Evolutionary conservation across 441 rosid genomes (phyloP).

Genomic region (Pelargonium myrrhifolium): DNA sequence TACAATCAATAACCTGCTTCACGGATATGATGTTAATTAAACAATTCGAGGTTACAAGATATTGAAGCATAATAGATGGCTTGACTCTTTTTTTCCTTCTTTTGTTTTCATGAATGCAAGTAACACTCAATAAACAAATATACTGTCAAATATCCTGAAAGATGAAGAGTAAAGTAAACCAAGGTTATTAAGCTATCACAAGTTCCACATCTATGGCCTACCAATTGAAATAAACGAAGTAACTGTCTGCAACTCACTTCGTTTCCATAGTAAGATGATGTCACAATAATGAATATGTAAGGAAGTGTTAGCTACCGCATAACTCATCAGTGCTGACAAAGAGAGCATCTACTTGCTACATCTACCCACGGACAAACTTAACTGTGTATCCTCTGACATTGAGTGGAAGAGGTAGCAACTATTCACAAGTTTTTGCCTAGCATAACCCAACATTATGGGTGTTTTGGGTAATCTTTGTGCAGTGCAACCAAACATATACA

Average conservation of each 20-base stretch:
- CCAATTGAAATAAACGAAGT: background rate
- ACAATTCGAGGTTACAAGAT: background rate
- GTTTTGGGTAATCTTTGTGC: no score
- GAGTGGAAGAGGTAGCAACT: no score
- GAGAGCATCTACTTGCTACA: background rate
- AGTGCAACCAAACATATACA: no score
- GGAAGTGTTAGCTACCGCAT: background rate
- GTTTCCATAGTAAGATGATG: background rate
- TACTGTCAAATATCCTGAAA: background rate
- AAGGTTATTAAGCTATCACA: background rate
- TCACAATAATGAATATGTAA: background rate
- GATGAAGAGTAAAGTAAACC: background rate
- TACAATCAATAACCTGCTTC: slow-evolving; percentile 64
- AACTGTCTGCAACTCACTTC: background rate
- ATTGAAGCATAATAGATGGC: background rate
- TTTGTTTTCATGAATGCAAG: background rate
- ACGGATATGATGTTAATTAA: slow-evolving; percentile 2
- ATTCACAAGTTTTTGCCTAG: no score
- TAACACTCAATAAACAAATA: background rate
- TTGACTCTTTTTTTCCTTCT: background rate
- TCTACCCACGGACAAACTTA: background rate
- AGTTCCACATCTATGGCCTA: background rate
- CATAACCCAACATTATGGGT: no score
- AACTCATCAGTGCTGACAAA: background rate
- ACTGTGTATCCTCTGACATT: no score